Evolutionary conservation across 2,329 filamentous ascomycete species (phyloP), one percentile per base, ranked within the genome.

Genomic region (Phialophora chinensis): DNA sequence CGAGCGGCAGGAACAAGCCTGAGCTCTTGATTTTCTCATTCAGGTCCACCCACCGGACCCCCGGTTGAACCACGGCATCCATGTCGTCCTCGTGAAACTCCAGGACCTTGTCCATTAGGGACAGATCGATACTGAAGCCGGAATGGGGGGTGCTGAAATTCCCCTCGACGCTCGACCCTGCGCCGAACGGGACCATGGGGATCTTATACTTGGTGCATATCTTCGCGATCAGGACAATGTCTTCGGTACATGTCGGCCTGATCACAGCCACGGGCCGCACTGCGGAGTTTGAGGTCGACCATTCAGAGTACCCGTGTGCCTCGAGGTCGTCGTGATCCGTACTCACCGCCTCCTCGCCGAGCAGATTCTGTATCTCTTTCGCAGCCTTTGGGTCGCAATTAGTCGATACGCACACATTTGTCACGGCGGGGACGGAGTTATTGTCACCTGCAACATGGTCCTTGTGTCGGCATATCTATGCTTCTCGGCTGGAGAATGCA

Each of bases 1-100:
- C 93, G 12, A 96, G 88, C 0, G 93, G 93, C 75, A 97, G 96
- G 80, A 97, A 97, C 1, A 97, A 85, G 0, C 91, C 91, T 4
- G 86, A 89, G 49, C 86, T 83, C 77, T 90, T 87, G 74, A 90
- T 88, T 54, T 88, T 83, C 70, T 90, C 87, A 73, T 97, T 97
- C 63, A 97, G 80, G 60, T 91, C 88, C 85, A 96, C 92, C 92
- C 93, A 97, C 17, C 90, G 89, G 10, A 97, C 89, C 7, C 90
- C 91, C 2, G 93, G 93, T 77, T 97, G 93, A 2, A 97, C 92
- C 4, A 96, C 91, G 56, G 96, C 85, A 73, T 97, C 93, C 91
- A 97, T 92, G 76, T 97, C 93, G 4, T 91, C 89, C 72, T 90
- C 88, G 76, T 96, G 90, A 62, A 97, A 83, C 62, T 88, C 83